phyloP scores from a whole-genome alignment of 169 alveolate genomes.

The Plasmodium berghei region DNA sequence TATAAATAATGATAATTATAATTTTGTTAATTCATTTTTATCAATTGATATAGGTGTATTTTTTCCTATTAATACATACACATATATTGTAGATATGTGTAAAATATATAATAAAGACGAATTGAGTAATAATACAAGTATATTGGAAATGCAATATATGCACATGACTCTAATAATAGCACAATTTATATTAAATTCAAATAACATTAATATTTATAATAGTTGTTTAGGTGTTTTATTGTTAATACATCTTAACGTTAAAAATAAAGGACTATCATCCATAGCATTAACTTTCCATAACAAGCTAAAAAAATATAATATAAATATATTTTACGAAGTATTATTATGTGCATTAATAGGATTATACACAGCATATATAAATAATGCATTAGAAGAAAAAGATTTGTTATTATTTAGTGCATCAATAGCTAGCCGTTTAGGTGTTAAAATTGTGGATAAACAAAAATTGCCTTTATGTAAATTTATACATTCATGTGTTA shows the following conservation, averaged over 20 bases:
- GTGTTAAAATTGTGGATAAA: slow-evolving; percentile 72
- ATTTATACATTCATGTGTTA: slow-evolving; percentile 75
- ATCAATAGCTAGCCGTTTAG: slow-evolving; percentile 72
- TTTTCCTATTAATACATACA: slow-evolving; percentile 72
- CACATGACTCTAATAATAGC: slow-evolving; percentile 76
- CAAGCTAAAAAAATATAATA: slow-evolving; percentile 67
- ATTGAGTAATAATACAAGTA: slow-evolving; percentile 38
- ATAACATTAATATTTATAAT: slow-evolving; percentile 72
- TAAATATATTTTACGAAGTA: slow-evolving; percentile 67
- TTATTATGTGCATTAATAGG: slow-evolving; percentile 71
- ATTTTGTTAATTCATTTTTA: slow-evolving; percentile 73
- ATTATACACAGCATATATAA: slow-evolving; percentile 68
- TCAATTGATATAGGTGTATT: slow-evolving; percentile 70
- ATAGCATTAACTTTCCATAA: slow-evolving; percentile 73
- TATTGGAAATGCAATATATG: slow-evolving; percentile 74
- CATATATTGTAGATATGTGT: slow-evolving; percentile 76
- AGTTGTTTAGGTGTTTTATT: slow-evolving; percentile 73
- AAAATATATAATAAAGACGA: slow-evolving; percentile 75
- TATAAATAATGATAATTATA: slow-evolving; percentile 70
- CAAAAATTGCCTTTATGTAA: slow-evolving; percentile 74
- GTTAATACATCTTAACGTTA: slow-evolving; percentile 71
- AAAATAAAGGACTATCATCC: slow-evolving; percentile 68
- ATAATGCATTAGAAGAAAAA: slow-evolving; percentile 73
- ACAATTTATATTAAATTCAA: slow-evolving; percentile 72
- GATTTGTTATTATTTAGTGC: slow-evolving; percentile 66